Percentiles rank a stretch among this genome's conserved stretches.
Evolutionary conservation across 176 grass and related monocot genomes (phyloP).

Genomic region (Pontederia paniculata): DNA sequence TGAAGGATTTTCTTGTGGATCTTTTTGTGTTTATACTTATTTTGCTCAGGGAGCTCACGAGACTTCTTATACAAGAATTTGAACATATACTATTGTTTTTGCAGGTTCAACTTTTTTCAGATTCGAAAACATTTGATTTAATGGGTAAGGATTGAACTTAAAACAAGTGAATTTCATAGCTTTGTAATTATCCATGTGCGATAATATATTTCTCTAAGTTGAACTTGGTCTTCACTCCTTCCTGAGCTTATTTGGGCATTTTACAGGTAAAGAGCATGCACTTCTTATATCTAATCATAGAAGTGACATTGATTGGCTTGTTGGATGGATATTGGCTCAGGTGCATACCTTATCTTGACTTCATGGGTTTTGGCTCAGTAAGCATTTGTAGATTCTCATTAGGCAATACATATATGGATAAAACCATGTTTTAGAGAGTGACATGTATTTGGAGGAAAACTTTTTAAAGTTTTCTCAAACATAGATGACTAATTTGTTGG

Average conservation of each 20-base stretch:
- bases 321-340: constrained; percentile 86
- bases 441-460: too few relatives aligned
- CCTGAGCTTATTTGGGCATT: constrained; percentile 18
- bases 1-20: not conserved
- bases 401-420: too few relatives aligned
- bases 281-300: constrained; percentile 68
- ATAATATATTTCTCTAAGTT: not conserved
- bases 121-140: constrained; percentile 43
- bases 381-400: too few relatives aligned
- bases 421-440: too few relatives aligned
- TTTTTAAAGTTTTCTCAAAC: not conserved
- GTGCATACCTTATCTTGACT: constrained; percentile 22
- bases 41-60: too few relatives aligned
- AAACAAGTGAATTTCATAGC: not conserved
- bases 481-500: not conserved
- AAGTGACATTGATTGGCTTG: constrained; percentile 92
- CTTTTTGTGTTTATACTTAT: not conserved
- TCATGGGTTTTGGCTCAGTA: too few relatives aligned
- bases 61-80: not conserved
- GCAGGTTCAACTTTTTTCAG: constrained; percentile 55
- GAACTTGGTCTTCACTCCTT: not conserved
- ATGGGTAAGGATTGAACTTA: constrained; percentile 36
- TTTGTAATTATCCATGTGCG: not conserved
- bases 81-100: constrained; percentile 6
- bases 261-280: constrained; percentile 68